Conservation (phyloP, 163 green algal species). For the Prototheca cutis region DNA sequence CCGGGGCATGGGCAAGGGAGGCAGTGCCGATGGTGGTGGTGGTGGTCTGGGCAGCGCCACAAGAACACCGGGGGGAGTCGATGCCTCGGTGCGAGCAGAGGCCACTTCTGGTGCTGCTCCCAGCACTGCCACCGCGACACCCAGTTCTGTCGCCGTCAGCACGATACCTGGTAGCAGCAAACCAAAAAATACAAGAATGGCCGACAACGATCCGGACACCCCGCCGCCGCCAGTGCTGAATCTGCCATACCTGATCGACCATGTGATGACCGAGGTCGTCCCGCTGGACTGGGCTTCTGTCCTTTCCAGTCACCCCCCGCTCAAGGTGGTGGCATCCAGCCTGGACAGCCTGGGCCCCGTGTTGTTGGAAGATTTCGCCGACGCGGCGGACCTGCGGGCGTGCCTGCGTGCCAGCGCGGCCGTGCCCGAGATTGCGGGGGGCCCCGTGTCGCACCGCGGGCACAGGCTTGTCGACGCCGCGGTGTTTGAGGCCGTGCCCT, state of each 20-base stretch:
- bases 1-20: not conserved
- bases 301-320: conserved; percentile 39
- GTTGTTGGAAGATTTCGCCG: conserved; percentile 47
- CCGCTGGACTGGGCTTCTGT: conserved; percentile 61
- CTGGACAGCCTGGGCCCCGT: conserved; percentile 56
- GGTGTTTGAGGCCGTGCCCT: conserved; percentile 50
- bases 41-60: too few relatives aligned
- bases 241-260: conserved; percentile 67
- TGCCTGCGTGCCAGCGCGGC: conserved; percentile 65
- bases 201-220: too few relatives aligned
- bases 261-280: conserved; percentile 58
- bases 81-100: too few relatives aligned
- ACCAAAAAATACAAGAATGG: too few relatives aligned
- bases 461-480: conserved; percentile 62
- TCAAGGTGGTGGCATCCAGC: conserved; percentile 74
- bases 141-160: too few relatives aligned
- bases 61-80: too few relatives aligned
- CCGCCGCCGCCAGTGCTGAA: conserved; percentile 47
- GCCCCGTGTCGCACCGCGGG: conserved; percentile 33
- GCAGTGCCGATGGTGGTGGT: too few relatives aligned
- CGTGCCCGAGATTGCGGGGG: conserved; percentile 60
- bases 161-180: too few relatives aligned
- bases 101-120: too few relatives aligned
- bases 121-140: too few relatives aligned
- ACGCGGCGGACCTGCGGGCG: conserved; percentile 46